Percentiles rank a stretch among this genome's conserved stretches.
Conservation (phyloP, 257 asterid genomes). For the Striga asiatica region DNA sequence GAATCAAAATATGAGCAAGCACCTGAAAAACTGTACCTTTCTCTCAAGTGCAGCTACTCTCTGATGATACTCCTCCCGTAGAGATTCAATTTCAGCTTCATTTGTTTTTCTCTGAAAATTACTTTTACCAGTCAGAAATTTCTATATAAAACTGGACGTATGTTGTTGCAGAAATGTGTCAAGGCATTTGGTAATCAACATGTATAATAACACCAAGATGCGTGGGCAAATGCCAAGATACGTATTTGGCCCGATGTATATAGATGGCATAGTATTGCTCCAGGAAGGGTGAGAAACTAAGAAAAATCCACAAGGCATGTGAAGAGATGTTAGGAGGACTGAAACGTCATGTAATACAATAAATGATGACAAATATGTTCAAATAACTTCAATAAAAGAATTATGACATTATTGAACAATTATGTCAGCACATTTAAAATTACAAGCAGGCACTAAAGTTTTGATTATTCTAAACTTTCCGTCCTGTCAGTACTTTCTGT, state of each 20-base stretch:
- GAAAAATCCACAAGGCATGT: background rate
- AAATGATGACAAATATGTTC: background rate
- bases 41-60: conserved; percentile 88
- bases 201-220: background rate
- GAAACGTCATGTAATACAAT: background rate
- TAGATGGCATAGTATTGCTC: background rate
- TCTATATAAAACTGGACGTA: conserved; percentile 1
- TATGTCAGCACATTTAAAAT: background rate
- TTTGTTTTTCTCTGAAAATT: conserved; percentile 51
- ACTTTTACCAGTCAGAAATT: conserved; percentile 14
- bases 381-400: background rate
- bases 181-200: conserved; percentile 7
- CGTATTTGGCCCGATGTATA: background rate
- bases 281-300: background rate
- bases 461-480: background rate
- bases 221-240: conserved; percentile 4
- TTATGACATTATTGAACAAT: background rate
- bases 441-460: background rate
- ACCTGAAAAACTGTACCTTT: conserved; percentile 45
- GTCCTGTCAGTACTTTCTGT: background rate
- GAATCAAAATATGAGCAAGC: conserved; percentile 19
- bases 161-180: conserved; percentile 1
- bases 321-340: background rate
- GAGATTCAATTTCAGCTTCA: conserved; percentile 82
- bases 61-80: conserved; percentile 92